Conservation (phyloP, 148 eudicot genomes). For the Spergularia bocconei region DNA sequence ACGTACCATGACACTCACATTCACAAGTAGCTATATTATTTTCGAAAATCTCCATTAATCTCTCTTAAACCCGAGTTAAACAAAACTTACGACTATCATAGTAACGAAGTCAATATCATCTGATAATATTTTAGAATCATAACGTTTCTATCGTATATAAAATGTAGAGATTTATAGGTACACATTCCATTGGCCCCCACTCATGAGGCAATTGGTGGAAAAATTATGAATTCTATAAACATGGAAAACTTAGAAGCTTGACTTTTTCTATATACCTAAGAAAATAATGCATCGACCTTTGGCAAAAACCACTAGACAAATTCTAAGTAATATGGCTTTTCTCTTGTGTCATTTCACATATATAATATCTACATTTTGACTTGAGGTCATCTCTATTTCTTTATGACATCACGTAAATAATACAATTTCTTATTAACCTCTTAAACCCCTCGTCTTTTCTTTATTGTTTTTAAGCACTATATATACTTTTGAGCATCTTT, state of each 20-base stretch:
- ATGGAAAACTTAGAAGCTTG: not conserved
- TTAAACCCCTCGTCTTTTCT: not conserved
- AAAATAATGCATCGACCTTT: constrained; percentile 18
- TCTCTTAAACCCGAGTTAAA: too few relatives aligned
- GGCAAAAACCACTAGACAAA: constrained; percentile 19
- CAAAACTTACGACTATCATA: too few relatives aligned
- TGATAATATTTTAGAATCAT: too few relatives aligned
- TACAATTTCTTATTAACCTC: not conserved
- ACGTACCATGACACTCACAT: too few relatives aligned
- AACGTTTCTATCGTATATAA: too few relatives aligned
- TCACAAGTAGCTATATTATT: too few relatives aligned
- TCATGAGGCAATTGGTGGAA: too few relatives aligned
- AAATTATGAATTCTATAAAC: not conserved
- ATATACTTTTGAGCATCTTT: constrained; percentile 5
- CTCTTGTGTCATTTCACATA: not conserved
- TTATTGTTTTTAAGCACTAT: not conserved
- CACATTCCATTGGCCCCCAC: too few relatives aligned
- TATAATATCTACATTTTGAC: constrained; percentile 5
- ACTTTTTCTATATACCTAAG: not conserved
- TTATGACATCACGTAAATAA: too few relatives aligned
- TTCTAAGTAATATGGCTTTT: constrained; percentile 15
- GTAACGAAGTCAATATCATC: too few relatives aligned
- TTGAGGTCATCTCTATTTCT: not conserved
- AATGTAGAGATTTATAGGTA: too few relatives aligned
- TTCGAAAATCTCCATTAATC: too few relatives aligned